These are phyloP conservation scores for Parastagonospora avenae DNA, from an alignment of 2,329 filamentous ascomycete genomes.

Conservation along the genomic window DNA sequence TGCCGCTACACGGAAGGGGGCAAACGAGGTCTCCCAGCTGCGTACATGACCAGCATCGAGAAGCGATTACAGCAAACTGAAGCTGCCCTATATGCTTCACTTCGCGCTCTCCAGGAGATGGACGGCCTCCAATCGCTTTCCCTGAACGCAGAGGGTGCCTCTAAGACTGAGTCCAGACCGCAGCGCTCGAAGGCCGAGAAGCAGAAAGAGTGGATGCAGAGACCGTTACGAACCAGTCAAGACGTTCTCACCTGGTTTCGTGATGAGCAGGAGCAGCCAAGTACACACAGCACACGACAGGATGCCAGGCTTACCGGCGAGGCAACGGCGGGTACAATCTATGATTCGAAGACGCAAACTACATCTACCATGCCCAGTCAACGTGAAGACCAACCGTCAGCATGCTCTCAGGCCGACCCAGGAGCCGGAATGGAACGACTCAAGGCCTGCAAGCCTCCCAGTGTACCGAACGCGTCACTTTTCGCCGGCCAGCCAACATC, in stretches of 20 bases:
- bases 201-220: constrained; percentile 29
- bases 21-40: constrained; percentile 31
- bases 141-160: not conserved
- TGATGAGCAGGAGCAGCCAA: constrained; percentile 8
- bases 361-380: no score
- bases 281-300: not conserved
- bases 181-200: constrained; percentile 28
- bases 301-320: not conserved
- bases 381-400: no score
- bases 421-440: constrained; percentile 1
- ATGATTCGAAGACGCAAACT: no score
- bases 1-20: constrained; percentile 34
- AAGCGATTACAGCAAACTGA: constrained; percentile 32
- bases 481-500: not conserved
- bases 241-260: constrained; percentile 28
- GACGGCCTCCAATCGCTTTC: not conserved
- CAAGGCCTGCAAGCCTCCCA: constrained; percentile 1
- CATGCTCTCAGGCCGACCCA: no score
- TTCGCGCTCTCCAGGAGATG: constrained; percentile 15
- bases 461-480: not conserved
- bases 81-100: constrained; percentile 21
- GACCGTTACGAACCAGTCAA: constrained; percentile 22
- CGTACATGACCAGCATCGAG: constrained; percentile 32
- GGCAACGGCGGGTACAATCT: no score
- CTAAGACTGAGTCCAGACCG: not conserved